phyloP scores from a whole-genome alignment of 345 rosid species.

The Citrus maxima region DNA sequence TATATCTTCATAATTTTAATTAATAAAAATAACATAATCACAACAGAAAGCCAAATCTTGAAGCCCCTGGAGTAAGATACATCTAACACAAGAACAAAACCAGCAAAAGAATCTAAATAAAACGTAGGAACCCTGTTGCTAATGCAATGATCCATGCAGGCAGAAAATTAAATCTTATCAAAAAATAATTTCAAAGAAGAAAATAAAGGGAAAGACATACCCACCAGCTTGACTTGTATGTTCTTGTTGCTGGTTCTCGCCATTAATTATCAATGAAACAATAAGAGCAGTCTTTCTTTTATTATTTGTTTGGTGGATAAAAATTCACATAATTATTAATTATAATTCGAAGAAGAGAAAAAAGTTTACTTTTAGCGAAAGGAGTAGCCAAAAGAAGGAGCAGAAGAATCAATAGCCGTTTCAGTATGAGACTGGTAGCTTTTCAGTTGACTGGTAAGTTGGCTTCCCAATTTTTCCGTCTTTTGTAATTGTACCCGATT shows the following conservation, averaged over 20 bases:
- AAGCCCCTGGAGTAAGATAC: background rate
- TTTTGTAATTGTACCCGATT: background rate
- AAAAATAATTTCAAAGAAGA: background rate
- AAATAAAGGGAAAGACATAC: constrained; percentile 47
- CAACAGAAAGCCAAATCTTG: background rate
- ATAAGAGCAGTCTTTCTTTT: background rate
- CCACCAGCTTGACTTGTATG: constrained; percentile 91
- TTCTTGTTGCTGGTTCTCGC: constrained; percentile 58
- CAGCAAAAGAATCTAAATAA: background rate
- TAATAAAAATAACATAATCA: background rate
- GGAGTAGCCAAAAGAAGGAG: background rate
- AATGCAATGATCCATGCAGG: background rate
- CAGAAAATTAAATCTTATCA: background rate
- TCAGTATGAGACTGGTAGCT: constrained; percentile 22
- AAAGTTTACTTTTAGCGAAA: background rate
- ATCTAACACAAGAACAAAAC: background rate
- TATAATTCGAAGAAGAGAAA: background rate
- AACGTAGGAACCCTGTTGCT: background rate
- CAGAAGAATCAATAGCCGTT: background rate
- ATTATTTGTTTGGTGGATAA: background rate
- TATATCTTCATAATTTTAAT: background rate
- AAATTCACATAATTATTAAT: background rate
- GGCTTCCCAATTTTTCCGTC: background rate
- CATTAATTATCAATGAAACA: constrained; percentile 33
- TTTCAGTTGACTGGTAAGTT: constrained; percentile 34